Evolutionary conservation across 768 basidiomycete genomes (phyloP).

Genomic region (Gyrodon lividus): DNA sequence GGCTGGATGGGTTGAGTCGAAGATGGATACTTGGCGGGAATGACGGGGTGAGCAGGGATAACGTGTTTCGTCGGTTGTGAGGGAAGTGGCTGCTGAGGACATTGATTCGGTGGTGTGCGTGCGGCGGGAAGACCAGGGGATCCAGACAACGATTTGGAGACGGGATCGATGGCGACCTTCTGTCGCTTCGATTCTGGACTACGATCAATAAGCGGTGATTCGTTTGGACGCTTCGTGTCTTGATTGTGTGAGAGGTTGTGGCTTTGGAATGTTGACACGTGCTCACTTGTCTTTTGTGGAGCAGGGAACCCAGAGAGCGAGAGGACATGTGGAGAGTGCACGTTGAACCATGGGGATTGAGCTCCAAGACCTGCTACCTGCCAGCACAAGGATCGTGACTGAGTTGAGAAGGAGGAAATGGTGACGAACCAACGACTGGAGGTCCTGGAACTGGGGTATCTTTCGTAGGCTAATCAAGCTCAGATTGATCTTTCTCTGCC

Average conservation of each 20-base stretch:
- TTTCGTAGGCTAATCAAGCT: constrained; percentile 49
- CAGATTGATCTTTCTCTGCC: constrained; percentile 58
- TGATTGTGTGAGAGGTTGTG: constrained; percentile 11
- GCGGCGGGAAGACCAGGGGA: constrained; percentile 24
- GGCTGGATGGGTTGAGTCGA: constrained; percentile 6
- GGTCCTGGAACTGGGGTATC: constrained; percentile 48
- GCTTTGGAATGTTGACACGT: neutral
- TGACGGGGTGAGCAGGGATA: neutral
- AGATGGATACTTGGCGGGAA: constrained; percentile 6
- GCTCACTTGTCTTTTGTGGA: constrained; percentile 33
- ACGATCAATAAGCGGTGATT: constrained; percentile 32
- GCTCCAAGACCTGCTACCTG: constrained; percentile 36
- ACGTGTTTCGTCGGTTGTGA: constrained; percentile 8
- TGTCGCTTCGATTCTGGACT: constrained; percentile 48
- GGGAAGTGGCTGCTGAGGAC: constrained; percentile 17
- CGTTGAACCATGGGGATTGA: constrained; percentile 57
- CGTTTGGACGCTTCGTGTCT: constrained; percentile 45
- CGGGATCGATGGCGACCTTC: constrained; percentile 19
- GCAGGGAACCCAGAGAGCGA: constrained; percentile 49
- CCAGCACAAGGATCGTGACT: neutral
- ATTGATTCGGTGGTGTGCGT: constrained; percentile 20
- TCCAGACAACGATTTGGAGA: constrained; percentile 17
- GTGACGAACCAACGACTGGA: constrained; percentile 49
- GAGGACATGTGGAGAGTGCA: constrained; percentile 45
- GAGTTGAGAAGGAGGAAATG: neutral